phyloP scores from a whole-genome alignment of 169 alveolate genomes.

The Babesia divergens region DNA sequence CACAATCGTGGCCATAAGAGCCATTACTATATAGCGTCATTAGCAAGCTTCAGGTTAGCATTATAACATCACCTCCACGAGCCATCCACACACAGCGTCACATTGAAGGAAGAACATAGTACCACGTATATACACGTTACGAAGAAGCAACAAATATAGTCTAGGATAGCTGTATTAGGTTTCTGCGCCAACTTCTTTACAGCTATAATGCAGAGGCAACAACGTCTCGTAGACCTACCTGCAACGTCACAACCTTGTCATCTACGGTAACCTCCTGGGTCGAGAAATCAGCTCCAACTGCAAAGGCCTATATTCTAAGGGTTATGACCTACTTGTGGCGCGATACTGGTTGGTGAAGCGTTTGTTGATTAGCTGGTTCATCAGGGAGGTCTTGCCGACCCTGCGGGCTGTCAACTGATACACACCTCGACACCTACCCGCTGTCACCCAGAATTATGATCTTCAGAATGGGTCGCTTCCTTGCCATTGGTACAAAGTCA shows the following conservation, averaged over 20 bases:
- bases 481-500: conserved; percentile 17
- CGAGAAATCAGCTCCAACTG: conserved; percentile 98
- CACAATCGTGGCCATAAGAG: too few relatives aligned
- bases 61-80: too few relatives aligned
- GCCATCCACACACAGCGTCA: too few relatives aligned
- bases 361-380: conserved; percentile 95
- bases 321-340: conserved; percentile 87
- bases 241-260: conserved; percentile 93
- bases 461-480: conserved; percentile 88
- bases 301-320: background rate
- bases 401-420: conserved; percentile 66
- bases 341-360: conserved; percentile 93
- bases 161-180: too few relatives aligned
- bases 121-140: too few relatives aligned
- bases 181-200: too few relatives aligned
- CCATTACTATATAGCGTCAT: too few relatives aligned
- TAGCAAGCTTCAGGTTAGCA: too few relatives aligned
- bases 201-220: too few relatives aligned
- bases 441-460: conserved; percentile 97
- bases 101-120: too few relatives aligned
- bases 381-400: conserved; percentile 97
- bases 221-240: conserved; percentile 84
- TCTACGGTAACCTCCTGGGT: conserved; percentile 95
- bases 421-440: conserved; percentile 79
- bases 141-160: too few relatives aligned